These are phyloP conservation scores for Ceratocystis cubensis DNA, from an alignment of 2,329 filamentous ascomycete species.

Conservation along the genomic window DNA sequence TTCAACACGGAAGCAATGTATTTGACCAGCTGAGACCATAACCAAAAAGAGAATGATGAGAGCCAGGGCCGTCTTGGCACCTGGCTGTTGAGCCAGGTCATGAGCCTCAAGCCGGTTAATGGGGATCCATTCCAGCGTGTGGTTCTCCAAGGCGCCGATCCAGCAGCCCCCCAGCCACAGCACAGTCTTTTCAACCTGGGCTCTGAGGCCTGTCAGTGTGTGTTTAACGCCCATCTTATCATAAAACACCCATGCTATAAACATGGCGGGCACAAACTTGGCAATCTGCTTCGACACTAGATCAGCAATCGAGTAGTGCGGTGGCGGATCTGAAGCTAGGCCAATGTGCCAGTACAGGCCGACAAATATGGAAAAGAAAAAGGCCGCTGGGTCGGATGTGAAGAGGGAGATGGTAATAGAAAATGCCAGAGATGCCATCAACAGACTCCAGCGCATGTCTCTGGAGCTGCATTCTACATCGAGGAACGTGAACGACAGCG, in stretches of 20 bases:
- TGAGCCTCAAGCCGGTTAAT: slow-evolving; percentile 84
- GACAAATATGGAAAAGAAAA: slow-evolving; percentile 74
- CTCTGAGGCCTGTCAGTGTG: slow-evolving; percentile 57
- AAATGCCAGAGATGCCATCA: slow-evolving; percentile 70
- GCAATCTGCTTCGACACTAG: slow-evolving; percentile 68
- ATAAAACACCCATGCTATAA: slow-evolving; percentile 79
- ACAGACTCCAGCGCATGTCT: slow-evolving; percentile 72
- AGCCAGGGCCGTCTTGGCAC: slow-evolving; percentile 69
- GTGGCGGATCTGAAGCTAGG: slow-evolving; percentile 76
- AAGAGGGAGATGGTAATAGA: slow-evolving; percentile 68
- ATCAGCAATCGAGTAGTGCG: slow-evolving; percentile 50
- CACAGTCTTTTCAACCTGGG: slow-evolving; percentile 79
- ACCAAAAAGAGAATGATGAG: slow-evolving; percentile 62
- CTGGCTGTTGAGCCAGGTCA: slow-evolving; percentile 79
- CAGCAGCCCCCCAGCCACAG: slow-evolving; percentile 85
- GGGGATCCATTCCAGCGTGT: slow-evolving; percentile 88
- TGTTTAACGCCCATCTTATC: slow-evolving; percentile 66
- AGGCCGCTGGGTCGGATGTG: slow-evolving; percentile 62
- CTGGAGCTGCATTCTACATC: slow-evolving; percentile 52
- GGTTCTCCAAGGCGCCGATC: slow-evolving; percentile 85
- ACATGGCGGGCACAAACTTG: slow-evolving; percentile 74
- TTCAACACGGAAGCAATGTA: slow-evolving; percentile 77
- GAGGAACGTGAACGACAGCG: slow-evolving; percentile 70
- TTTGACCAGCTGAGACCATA: slow-evolving; percentile 57
- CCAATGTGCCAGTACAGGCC: slow-evolving; percentile 83